Conservation (phyloP, 805 yeast genomes). For the Saccharomycopsis lassenensis region DNA sequence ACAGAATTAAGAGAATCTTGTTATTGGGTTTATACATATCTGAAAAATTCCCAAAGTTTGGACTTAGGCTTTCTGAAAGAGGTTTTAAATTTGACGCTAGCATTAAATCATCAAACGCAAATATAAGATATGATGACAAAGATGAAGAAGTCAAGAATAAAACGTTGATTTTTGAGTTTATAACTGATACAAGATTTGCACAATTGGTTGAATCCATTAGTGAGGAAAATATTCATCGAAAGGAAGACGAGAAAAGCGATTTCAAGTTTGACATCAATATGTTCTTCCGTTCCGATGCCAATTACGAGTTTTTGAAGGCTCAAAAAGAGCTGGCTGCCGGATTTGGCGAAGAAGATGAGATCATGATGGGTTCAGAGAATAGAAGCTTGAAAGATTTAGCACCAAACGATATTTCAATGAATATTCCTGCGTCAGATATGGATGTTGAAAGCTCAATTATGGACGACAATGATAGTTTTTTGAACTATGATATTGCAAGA, state of each 20-base stretch:
- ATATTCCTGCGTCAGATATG: conserved; percentile 21
- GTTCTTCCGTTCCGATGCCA: conserved; percentile 13
- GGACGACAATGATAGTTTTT: conserved; percentile 19
- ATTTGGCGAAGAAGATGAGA: conserved; percentile 10
- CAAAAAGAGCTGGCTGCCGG: conserved; percentile 10
- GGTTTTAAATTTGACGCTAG: conserved; percentile 32
- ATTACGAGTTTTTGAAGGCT: conserved; percentile 9
- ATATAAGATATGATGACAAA: no score
- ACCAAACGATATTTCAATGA: conserved; percentile 11
- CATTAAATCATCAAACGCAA: not conserved
- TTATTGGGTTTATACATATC: conserved; percentile 42
- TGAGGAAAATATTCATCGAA: conserved; percentile 23
- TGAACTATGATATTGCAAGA: conserved; percentile 13
- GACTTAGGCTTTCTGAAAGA: conserved; percentile 36
- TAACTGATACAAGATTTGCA: conserved; percentile 32
- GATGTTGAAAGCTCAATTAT: conserved; percentile 26
- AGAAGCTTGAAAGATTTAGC: conserved; percentile 7
- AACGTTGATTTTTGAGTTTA: conserved; percentile 18
- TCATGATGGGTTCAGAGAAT: no score
- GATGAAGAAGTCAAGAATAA: conserved; percentile 10
- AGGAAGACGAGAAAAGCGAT: conserved; percentile 1
- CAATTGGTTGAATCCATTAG: conserved; percentile 29
- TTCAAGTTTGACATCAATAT: conserved; percentile 10
- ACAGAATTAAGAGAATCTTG: conserved; percentile 40
- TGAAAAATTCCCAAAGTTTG: conserved; percentile 39